These are phyloP conservation scores for Venturia effusa DNA, from an alignment of 2,329 filamentous ascomycete genomes.

Conservation along the genomic window DNA sequence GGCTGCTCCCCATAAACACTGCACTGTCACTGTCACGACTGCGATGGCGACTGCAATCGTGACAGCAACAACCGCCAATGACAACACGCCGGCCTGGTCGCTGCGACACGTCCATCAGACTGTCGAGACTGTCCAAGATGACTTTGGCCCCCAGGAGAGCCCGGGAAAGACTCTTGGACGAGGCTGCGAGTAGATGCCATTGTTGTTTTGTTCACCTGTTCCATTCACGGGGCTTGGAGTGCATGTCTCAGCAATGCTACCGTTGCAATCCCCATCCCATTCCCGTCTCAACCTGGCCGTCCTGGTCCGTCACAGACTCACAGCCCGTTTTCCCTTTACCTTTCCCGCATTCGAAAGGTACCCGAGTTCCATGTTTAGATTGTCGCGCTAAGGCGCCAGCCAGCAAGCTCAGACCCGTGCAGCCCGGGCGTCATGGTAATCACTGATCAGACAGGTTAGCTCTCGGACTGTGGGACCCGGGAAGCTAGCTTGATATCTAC, in stretches of 20 bases:
- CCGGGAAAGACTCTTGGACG: too few relatives aligned
- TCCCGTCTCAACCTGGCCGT: background rate
- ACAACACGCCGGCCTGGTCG: too few relatives aligned
- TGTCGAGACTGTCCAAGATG: too few relatives aligned
- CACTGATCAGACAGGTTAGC: background rate
- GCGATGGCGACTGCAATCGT: background rate
- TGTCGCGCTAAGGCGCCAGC: background rate
- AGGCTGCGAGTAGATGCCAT: background rate
- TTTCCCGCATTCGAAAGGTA: conserved; percentile 2
- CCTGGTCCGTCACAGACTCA: background rate
- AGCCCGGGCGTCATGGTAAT: background rate
- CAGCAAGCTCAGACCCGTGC: background rate
- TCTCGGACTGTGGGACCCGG: conserved; percentile 1
- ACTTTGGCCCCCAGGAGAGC: too few relatives aligned
- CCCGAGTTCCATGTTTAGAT: conserved; percentile 5
- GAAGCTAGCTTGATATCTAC: conserved; percentile 5
- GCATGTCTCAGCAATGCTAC: background rate
- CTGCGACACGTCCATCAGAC: too few relatives aligned
- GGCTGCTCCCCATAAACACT: background rate
- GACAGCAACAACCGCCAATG: too few relatives aligned
- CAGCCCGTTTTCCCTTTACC: too few relatives aligned
- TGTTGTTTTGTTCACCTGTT: background rate
- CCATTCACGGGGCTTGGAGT: background rate
- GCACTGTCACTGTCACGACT: too few relatives aligned
- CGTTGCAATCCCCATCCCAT: background rate